phyloP scores from a whole-genome alignment of 192 early-diverging fungal species.

The Coemansia sp. region DNA sequence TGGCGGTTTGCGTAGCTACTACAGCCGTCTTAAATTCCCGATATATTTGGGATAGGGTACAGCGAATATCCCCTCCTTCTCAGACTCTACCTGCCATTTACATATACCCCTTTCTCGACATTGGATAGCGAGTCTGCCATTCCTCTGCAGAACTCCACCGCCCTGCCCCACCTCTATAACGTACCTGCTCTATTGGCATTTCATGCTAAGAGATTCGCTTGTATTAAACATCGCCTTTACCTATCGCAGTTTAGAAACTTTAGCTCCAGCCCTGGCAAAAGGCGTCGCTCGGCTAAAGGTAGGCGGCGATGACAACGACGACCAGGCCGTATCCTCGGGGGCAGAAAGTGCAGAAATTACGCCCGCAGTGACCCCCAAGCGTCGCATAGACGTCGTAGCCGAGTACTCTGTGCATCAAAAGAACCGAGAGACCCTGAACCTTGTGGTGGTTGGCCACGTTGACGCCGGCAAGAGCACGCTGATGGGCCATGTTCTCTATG shows the following conservation, averaged over 20 bases:
- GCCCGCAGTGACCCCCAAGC: slow-evolving; percentile 20
- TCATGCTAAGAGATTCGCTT: slow-evolving; percentile 18
- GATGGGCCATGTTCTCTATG: slow-evolving; percentile 93
- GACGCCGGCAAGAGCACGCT: slow-evolving; percentile 96
- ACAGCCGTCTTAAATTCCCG: not conserved
- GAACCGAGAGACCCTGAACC: slow-evolving; percentile 70
- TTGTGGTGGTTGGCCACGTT: slow-evolving; percentile 93
- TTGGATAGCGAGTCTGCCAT: not conserved
- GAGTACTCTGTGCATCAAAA: slow-evolving; percentile 37
- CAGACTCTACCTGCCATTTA: not conserved
- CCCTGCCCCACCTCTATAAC: slow-evolving; percentile 11
- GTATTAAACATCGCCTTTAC: not conserved
- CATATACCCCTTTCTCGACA: not conserved
- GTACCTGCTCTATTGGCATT: not conserved
- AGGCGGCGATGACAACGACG: slow-evolving; percentile 13
- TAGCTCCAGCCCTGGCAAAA: slow-evolving; percentile 11
- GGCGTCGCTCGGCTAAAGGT: slow-evolving; percentile 30
- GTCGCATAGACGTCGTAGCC: slow-evolving; percentile 37
- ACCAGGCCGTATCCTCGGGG: slow-evolving; percentile 25
- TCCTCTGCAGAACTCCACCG: not conserved
- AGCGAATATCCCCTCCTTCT: not conserved
- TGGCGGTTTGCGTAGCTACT: not conserved
- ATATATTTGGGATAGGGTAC: not conserved
- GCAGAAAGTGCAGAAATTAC: slow-evolving; percentile 3
- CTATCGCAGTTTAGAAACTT: slow-evolving; percentile 6